Conservation (phyloP, 768 basidiomycete genomes). For the Paxillus rubicundulus region DNA sequence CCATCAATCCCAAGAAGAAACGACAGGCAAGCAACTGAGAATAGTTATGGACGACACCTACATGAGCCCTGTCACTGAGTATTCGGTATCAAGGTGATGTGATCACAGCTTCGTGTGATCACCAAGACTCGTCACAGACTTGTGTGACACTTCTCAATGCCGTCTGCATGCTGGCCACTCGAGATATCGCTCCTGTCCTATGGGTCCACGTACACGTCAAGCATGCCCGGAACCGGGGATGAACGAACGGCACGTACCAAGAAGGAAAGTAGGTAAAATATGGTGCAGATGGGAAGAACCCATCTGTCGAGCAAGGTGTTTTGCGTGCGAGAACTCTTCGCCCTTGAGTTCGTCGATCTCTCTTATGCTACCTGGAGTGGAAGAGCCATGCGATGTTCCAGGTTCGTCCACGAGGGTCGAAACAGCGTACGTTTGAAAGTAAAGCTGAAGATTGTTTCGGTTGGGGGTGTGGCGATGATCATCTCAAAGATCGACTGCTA, state of each 20-base stretch:
- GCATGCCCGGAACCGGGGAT: background rate
- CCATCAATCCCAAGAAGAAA: slow-evolving; percentile 50
- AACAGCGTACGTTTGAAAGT: background rate
- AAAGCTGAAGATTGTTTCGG: background rate
- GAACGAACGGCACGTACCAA: slow-evolving; percentile 36
- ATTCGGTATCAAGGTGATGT: background rate
- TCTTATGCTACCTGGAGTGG: slow-evolving; percentile 2
- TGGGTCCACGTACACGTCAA: background rate
- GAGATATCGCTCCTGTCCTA: slow-evolving; percentile 47
- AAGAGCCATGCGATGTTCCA: background rate
- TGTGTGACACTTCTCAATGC: slow-evolving; percentile 32
- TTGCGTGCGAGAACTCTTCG: slow-evolving; percentile 11
- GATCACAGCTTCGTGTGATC: background rate
- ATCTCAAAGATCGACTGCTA: background rate
- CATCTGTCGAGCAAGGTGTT: slow-evolving; percentile 38
- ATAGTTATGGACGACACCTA: slow-evolving; percentile 47
- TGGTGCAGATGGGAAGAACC: slow-evolving; percentile 47
- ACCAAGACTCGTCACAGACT: background rate
- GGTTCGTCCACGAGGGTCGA: background rate
- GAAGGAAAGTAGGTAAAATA: slow-evolving; percentile 53
- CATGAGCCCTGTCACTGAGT: background rate
- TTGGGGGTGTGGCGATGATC: background rate
- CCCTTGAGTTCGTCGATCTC: slow-evolving; percentile 7
- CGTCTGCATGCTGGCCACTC: slow-evolving; percentile 58
- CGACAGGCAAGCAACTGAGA: slow-evolving; percentile 53